Percentiles rank a stretch among this genome's conserved stretches.
phyloP scores from a whole-genome alignment of 345 rosid genomes.

The Salix udensis region DNA sequence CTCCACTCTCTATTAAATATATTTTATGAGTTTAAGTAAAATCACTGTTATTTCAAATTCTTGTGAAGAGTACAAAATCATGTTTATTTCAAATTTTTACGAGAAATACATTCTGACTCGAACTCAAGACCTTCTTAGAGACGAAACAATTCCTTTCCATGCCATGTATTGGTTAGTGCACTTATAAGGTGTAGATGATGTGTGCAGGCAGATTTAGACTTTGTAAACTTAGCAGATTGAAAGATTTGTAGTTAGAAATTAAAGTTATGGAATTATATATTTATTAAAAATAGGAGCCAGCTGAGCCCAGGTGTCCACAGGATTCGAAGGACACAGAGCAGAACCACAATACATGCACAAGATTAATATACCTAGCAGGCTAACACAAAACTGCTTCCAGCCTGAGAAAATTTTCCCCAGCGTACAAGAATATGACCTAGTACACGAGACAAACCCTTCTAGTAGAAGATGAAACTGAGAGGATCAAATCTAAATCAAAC shows the following conservation, averaged over 20 bases:
- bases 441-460: no score
- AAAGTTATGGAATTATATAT: background rate
- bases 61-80: no score
- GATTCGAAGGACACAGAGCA: background rate
- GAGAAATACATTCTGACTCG: no score
- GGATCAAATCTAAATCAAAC: background rate
- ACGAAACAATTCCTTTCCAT: background rate
- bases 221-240: no score
- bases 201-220: no score
- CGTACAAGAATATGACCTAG: no score
- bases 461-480: no score
- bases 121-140: fast-evolving
- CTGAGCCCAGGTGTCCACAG: background rate
- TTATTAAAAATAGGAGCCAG: background rate
- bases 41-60: no score
- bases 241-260: background rate
- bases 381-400: background rate
- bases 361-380: background rate
- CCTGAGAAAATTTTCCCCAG: background rate
- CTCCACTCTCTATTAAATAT: no score
- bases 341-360: background rate
- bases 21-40: no score
- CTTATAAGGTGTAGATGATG: no score
- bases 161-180: background rate
- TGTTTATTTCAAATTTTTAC: no score